Evolutionary conservation across 768 basidiomycete genomes (phyloP), one percentile per base, ranked within the genome.

Genomic region (Asterophora parasitica): DNA sequence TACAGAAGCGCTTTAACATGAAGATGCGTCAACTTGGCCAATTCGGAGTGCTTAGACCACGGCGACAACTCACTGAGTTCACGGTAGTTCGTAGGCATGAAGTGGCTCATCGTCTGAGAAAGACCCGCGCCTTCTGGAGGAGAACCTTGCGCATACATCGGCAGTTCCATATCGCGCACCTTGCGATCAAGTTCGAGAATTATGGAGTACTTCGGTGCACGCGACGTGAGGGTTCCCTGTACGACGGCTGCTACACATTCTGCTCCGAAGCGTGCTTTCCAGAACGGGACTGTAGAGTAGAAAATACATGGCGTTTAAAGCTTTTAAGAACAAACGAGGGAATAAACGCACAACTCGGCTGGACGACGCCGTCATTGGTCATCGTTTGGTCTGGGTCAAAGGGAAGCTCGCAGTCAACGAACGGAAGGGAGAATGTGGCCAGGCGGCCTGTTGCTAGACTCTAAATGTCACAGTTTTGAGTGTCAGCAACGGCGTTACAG

Each of bases 61-160:
- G 23, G 23, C 23, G 23, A 23, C 6, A 23, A 62, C 82, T 57
- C 55, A 87, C 86, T 80, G 30, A 83, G 68, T 56, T 85, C 78
- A 1, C 82, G 75, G 61, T 88, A 88, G 58, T 88, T 87, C 28
- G 64, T 70, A 1, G 86, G 82, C 86, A 88, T 88, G 57, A 78
- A 86, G 61, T 82, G 77, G 30, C 76, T 78, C 86, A 88, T 88
- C 6, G 81, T 79, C 59, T 81, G 68, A 7, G 74, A 68, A 9
- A 88, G 66, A 2, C 78, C 77, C 1, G 66, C 66, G 7, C 77
- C 76, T 51, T 73, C 60, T 1, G 77, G 75, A 0, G 76, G 69
- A 0, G 71, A 50, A 3, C 74, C 77, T 42, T 77, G 73, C 0
- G 83, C 77, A 59, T 84, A 86, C 40, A 65, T 66, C 7, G 86